A percentile compares a stretch with the other conserved stretches of the same genome.
Conservation (phyloP, 2,329 filamentous ascomycete genomes). For the Cercospora berteroae region DNA sequence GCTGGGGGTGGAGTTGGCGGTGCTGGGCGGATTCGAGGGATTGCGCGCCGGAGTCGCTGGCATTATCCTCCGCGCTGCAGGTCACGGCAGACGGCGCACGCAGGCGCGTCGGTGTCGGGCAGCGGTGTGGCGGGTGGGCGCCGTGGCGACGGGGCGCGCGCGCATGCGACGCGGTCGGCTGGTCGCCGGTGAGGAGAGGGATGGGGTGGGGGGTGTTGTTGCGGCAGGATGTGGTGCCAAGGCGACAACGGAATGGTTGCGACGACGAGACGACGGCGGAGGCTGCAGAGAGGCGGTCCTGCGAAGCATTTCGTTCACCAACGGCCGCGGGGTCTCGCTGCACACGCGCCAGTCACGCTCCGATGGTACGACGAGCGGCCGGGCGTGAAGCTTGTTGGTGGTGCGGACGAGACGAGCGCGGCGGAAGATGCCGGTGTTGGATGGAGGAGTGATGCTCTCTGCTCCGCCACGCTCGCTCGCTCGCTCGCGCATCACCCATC, state of each 20-base stretch:
- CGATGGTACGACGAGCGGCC: background rate
- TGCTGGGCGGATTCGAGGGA: constrained; percentile 14
- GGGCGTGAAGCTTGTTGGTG: background rate
- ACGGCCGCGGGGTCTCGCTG: background rate
- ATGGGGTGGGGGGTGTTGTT: background rate
- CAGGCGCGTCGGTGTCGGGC: background rate
- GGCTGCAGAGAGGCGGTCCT: background rate
- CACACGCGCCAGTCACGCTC: background rate
- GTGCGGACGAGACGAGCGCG: background rate
- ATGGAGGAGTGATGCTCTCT: background rate
- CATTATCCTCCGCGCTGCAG: constrained; percentile 15
- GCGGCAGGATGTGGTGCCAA: background rate
- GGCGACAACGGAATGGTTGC: background rate
- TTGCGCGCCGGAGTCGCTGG: constrained; percentile 16
- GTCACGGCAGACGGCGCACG: background rate
- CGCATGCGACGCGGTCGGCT: constrained; percentile 11
- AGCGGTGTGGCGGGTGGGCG: background rate
- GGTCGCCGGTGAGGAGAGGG: background rate
- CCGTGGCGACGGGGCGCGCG: constrained; percentile 13
- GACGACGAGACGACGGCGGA: background rate
- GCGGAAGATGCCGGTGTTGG: background rate
- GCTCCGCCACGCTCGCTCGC: background rate
- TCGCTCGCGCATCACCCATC: background rate
- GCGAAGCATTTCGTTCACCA: background rate
- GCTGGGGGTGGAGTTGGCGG: constrained; percentile 13